Percentiles rank a stretch among this genome's conserved stretches.
Conservation (phyloP, 257 asterid genomes). For the Eustoma russellianum region DNA sequence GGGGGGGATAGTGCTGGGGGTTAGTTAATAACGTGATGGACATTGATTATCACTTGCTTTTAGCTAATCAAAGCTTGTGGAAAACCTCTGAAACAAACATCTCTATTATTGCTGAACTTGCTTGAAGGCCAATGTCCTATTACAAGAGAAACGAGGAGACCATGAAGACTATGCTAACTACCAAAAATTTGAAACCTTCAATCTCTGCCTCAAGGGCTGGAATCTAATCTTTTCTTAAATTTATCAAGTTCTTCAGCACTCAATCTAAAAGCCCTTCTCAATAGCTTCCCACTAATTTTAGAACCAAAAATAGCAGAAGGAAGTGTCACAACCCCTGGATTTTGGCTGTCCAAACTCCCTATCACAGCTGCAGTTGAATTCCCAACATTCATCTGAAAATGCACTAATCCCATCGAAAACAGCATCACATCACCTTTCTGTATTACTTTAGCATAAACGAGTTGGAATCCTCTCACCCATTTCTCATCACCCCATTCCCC, state of each 20-base stretch:
- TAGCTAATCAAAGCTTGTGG: not conserved
- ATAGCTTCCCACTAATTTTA: constrained; percentile 38
- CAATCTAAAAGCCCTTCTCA: constrained; percentile 71
- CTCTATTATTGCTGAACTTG: not conserved
- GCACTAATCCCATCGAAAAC: constrained; percentile 62
- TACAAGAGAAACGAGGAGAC: not conserved
- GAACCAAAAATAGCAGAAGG: constrained; percentile 66
- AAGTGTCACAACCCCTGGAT: constrained; percentile 61
- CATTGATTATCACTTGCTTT: too few relatives aligned
- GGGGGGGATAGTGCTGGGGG: too few relatives aligned
- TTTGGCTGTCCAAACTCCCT: constrained; percentile 69
- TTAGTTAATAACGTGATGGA: too few relatives aligned
- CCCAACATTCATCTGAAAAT: constrained; percentile 74
- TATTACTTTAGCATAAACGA: constrained; percentile 1
- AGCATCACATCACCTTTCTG: constrained; percentile 74
- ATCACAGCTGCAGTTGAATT: constrained; percentile 42
- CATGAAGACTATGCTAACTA: not conserved
- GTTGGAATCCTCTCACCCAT: too few relatives aligned
- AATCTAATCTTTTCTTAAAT: constrained; percentile 46
- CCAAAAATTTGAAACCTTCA: too few relatives aligned
- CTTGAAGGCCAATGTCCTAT: not conserved
- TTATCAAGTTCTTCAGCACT: constrained; percentile 45
- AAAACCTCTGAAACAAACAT: not conserved
- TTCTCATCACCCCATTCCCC: too few relatives aligned
- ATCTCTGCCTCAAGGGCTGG: constrained; percentile 9